Conservation (phyloP, 805 yeast genomes). For the Yamadazyma endophytica region DNA sequence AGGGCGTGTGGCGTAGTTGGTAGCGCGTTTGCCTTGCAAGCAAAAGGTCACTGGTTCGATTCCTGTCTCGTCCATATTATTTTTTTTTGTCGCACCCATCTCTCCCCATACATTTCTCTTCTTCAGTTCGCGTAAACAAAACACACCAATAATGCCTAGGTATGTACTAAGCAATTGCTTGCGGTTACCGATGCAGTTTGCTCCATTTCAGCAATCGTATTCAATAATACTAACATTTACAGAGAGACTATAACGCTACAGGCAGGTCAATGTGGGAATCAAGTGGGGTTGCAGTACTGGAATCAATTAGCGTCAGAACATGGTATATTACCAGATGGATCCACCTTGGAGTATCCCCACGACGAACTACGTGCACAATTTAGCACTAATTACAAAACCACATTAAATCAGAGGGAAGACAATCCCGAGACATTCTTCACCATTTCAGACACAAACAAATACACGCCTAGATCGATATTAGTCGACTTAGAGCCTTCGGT, state of each 20-base stretch:
- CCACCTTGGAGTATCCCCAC: constrained; percentile 33
- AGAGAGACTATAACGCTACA: constrained; percentile 70
- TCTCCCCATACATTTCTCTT: too few relatives aligned
- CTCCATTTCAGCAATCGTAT: too few relatives aligned
- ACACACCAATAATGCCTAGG: constrained; percentile 17
- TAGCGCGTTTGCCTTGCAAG: constrained; percentile 80
- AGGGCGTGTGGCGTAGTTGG: constrained; percentile 80
- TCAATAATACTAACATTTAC: constrained; percentile 16
- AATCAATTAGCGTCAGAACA: constrained; percentile 82
- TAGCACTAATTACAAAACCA: constrained; percentile 8
- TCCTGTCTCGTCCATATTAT: constrained; percentile 66
- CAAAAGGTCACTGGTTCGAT: constrained; percentile 75
- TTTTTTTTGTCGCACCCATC: too few relatives aligned
- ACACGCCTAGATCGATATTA: constrained; percentile 83
- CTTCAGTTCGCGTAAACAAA: too few relatives aligned
- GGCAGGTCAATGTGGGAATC: constrained; percentile 96
- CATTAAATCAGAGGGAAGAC: constrained; percentile 41
- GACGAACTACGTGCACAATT: constrained; percentile 11
- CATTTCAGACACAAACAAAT: constrained; percentile 66
- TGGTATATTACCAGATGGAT: constrained; percentile 70
- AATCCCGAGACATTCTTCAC: constrained; percentile 82
- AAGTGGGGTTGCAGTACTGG: constrained; percentile 93
- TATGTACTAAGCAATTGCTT: constrained; percentile 12
- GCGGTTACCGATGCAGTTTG: too few relatives aligned
- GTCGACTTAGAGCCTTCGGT: constrained; percentile 92